Conservation (phyloP, 1,139 yeast species). For the Zygoascus sp. region DNA sequence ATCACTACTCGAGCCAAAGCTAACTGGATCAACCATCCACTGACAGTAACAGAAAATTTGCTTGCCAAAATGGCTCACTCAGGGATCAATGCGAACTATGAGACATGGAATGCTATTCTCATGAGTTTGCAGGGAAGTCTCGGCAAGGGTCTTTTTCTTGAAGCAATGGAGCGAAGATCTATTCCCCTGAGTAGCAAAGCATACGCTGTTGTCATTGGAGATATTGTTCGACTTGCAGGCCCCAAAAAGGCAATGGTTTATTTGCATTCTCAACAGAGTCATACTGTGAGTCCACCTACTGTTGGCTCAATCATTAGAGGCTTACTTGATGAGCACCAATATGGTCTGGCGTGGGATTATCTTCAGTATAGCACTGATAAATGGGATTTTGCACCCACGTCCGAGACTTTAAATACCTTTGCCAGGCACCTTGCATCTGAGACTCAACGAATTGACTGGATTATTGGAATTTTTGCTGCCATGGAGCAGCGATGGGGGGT, state of each 20-base stretch:
- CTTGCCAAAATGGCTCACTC: slow-evolving; percentile 35
- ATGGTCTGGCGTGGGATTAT: slow-evolving; percentile 21
- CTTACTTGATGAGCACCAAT: slow-evolving; percentile 15
- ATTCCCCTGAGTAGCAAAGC: slow-evolving; percentile 25
- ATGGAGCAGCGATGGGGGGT: slow-evolving; percentile 21
- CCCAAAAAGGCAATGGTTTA: slow-evolving; percentile 23
- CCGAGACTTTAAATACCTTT: slow-evolving; percentile 24
- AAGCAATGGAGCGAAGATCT: slow-evolving; percentile 23
- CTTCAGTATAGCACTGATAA: slow-evolving; percentile 17
- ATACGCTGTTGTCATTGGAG: slow-evolving; percentile 21
- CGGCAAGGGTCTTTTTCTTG: slow-evolving; percentile 20
- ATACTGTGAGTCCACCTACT: slow-evolving; percentile 10
- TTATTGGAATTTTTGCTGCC: slow-evolving; percentile 24
- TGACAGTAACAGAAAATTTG: slow-evolving; percentile 16
- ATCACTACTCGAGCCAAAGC: slow-evolving; percentile 29
- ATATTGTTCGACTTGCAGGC: slow-evolving; percentile 23
- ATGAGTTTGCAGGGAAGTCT: slow-evolving; percentile 21
- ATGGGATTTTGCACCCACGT: slow-evolving; percentile 20
- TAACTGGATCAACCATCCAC: slow-evolving; percentile 34
- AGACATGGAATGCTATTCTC: slow-evolving; percentile 39
- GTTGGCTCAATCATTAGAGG: slow-evolving; percentile 11
- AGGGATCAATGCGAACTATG: slow-evolving; percentile 34
- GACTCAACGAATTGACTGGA: slow-evolving; percentile 26
- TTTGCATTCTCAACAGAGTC: slow-evolving; percentile 16
- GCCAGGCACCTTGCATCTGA: slow-evolving; percentile 19